phyloP scores from a whole-genome alignment of 2,329 filamentous ascomycete genomes.

The Diplodia mutila region DNA sequence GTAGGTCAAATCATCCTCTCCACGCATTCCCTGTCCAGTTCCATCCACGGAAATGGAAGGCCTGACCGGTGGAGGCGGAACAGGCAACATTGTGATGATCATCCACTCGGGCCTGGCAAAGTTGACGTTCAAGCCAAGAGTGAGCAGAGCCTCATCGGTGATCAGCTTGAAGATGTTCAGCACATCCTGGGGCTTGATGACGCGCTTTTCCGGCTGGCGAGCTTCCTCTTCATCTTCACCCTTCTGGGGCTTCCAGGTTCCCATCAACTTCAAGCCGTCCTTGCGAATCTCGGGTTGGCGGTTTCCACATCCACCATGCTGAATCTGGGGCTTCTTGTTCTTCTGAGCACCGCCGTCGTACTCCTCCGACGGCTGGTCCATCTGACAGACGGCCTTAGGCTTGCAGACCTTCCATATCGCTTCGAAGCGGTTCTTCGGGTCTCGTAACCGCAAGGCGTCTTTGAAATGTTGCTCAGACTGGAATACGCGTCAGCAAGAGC shows the following conservation, averaged over 20 bases:
- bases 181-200: conserved; percentile 81
- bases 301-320: conserved; percentile 93
- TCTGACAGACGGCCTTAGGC: conserved; percentile 72
- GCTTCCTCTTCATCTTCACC: conserved; percentile 72
- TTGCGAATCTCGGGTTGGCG: conserved; percentile 85
- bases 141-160: conserved; percentile 74
- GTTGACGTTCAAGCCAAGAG: conserved; percentile 91
- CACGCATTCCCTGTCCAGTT: conserved; percentile 86
- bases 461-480: conserved; percentile 54
- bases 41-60: conserved; percentile 98
- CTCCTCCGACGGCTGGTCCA: conserved; percentile 57
- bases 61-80: conserved; percentile 92
- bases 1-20: conserved; percentile 99
- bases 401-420: conserved; percentile 92
- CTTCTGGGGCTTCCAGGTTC: conserved; percentile 71
- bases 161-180: conserved; percentile 87
- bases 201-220: conserved; percentile 69
- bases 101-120: conserved; percentile 99
- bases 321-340: conserved; percentile 51
- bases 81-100: conserved; percentile 91
- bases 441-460: conserved; percentile 79
- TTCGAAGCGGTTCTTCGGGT: conserved; percentile 93
- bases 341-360: conserved; percentile 48
- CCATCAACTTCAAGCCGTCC: conserved; percentile 81
- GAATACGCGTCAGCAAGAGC: conserved; percentile 63